Percentiles rank a stretch among this genome's conserved stretches.
phyloP scores from a whole-genome alignment of 1,284 basidiomycete genomes.

The Xerocomus amazonicus region DNA sequence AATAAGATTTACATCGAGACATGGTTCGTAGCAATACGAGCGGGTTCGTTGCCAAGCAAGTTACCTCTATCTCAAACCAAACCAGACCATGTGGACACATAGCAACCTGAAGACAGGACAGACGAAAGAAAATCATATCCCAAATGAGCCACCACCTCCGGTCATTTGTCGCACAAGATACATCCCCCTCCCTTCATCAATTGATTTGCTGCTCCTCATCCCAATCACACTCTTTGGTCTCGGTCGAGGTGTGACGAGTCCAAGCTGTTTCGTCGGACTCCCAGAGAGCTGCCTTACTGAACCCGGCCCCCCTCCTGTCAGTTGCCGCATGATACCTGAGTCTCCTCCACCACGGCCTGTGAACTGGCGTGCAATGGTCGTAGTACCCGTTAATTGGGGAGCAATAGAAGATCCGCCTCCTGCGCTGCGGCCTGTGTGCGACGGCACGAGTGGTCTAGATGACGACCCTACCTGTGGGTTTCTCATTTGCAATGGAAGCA shows the following conservation, averaged over 20 bases:
- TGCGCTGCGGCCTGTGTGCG: conserved; percentile 44
- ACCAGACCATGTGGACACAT: conserved; percentile 21
- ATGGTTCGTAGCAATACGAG: too few species aligned
- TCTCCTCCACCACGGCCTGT: conserved; percentile 55
- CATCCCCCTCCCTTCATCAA: conserved; percentile 63
- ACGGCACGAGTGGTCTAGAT: conserved; percentile 41
- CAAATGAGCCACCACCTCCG: conserved; percentile 40
- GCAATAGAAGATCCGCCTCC: conserved; percentile 35
- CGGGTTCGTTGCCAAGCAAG: conserved; percentile 13
- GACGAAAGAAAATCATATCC: conserved; percentile 19
- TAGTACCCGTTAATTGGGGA: conserved; percentile 62
- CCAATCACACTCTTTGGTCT: conserved; percentile 65
- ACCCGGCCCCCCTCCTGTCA: conserved; percentile 64
- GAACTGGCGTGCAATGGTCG: conserved; percentile 71
- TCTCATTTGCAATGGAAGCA: conserved; percentile 49
- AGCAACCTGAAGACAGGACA: conserved; percentile 11
- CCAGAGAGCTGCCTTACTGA: conserved; percentile 50
- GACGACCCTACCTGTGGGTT: conserved; percentile 45
- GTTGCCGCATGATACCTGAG: conserved; percentile 49
- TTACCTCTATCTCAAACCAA: conserved; percentile 8
- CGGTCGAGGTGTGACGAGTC: conserved; percentile 35
- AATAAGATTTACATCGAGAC: too few species aligned
- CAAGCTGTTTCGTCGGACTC: conserved; percentile 59
- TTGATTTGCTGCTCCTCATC: conserved; percentile 51
- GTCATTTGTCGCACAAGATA: conserved; percentile 69